A percentile compares a stretch with the other conserved stretches of the same genome.
Evolutionary conservation across 176 grass and related monocot genomes (phyloP).

Genomic region (Sorghum bicolor): Sorghum_bicolor_NCBIv3 NC_012873.2:52612501-52613000

Average conservation of each 20-base stretch:
- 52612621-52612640: neutral
- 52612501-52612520: constrained; percentile 80
- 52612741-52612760: constrained; percentile 18
- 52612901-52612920: constrained; percentile 95
- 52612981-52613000: constrained; percentile 32
- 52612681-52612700: neutral
- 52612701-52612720: constrained; percentile 30
- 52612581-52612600: neutral
- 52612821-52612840: neutral
- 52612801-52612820: constrained; percentile 14
- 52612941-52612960: constrained; percentile 95
- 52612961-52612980: constrained; percentile 99
- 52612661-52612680: neutral
- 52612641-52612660: neutral
- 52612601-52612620: neutral
- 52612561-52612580: constrained; percentile 52
- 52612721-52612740: neutral
- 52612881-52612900: constrained; percentile 85
- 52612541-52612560: constrained; percentile 76
- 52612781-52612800: constrained; percentile 27
- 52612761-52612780: constrained; percentile 48
- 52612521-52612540: constrained; percentile 78
- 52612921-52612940: constrained; percentile 81
- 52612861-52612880: neutral
- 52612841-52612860: neutral